phyloP scores from a whole-genome alignment of 2,329 filamentous ascomycete species.

The Pseudocercospora musae region DNA sequence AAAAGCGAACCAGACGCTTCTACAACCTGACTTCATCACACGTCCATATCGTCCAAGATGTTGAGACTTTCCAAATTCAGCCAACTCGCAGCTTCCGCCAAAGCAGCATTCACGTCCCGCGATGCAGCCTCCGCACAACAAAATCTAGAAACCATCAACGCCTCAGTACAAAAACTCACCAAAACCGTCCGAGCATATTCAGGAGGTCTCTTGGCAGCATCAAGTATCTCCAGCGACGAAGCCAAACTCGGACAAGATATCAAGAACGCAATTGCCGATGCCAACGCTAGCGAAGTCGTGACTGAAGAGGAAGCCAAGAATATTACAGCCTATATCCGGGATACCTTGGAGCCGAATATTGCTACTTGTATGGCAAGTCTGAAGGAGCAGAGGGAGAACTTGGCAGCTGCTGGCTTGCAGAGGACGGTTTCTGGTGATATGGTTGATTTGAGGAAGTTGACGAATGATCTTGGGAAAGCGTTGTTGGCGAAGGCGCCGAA shows the following conservation, averaged over 20 bases:
- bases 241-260: constrained; percentile 20
- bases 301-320: constrained; percentile 17
- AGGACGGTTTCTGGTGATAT: constrained; percentile 21
- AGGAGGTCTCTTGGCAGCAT: constrained; percentile 25
- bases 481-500: constrained; percentile 19
- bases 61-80: constrained; percentile 22
- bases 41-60: constrained; percentile 9
- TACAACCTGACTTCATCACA: neutral
- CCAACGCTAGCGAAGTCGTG: constrained; percentile 18
- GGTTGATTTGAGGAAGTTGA: constrained; percentile 20
- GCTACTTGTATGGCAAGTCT: constrained; percentile 18
- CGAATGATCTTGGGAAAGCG: constrained; percentile 17
- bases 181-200: constrained; percentile 13
- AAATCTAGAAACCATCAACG: constrained; percentile 24
- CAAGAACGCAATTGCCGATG: constrained; percentile 23
- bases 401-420: constrained; percentile 15
- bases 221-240: constrained; percentile 23
- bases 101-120: constrained; percentile 20
- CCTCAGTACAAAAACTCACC: constrained; percentile 19
- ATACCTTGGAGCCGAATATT: constrained; percentile 21
- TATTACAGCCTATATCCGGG: constrained; percentile 18
- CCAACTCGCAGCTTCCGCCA: constrained; percentile 21
- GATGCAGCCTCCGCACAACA: constrained; percentile 16
- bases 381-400: constrained; percentile 18
- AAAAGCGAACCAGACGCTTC: neutral